A percentile compares a stretch with the other conserved stretches of the same genome.
These are phyloP conservation scores for Madurella mycetomatis DNA, from an alignment of 2,329 filamentous ascomycete species.

Conservation along the genomic window DNA sequence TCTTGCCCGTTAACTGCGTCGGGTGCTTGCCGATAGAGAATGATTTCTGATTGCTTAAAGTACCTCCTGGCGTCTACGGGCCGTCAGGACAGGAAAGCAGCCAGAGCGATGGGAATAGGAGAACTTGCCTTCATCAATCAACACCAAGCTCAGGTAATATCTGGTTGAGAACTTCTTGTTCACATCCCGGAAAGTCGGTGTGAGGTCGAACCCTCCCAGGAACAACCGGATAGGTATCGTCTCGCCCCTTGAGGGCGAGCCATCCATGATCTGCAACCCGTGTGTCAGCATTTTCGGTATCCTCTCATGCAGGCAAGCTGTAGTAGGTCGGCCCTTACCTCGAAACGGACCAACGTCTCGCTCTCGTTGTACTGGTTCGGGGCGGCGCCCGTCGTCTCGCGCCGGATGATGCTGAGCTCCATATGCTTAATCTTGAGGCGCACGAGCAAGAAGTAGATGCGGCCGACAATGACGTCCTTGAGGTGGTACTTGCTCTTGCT, in stretches of 20 bases:
- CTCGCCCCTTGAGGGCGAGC: conserved; percentile 89
- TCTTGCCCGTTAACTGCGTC: conserved; percentile 45
- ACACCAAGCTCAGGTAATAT: conserved; percentile 93
- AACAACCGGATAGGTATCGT: conserved; percentile 97
- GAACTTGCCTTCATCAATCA: conserved; percentile 82
- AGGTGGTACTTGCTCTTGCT: conserved; percentile 99
- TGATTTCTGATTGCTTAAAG: conserved; percentile 99
- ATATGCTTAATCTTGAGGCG: conserved; percentile 99
- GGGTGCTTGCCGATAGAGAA: conserved; percentile 80
- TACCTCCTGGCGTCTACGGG: conserved; percentile 81
- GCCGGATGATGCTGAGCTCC: conserved; percentile 95
- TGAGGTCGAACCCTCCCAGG: conserved; percentile 94
- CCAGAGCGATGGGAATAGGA: background rate
- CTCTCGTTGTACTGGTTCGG: conserved; percentile 99
- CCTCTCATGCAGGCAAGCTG: conserved; percentile 1
- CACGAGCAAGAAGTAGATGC: conserved; percentile 97
- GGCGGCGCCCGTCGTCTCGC: conserved; percentile 92
- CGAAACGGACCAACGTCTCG: conserved; percentile 94
- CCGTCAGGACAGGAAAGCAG: conserved; percentile 12
- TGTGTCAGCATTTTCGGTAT: background rate
- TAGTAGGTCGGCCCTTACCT: conserved; percentile 48
- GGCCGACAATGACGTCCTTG: conserved; percentile 96
- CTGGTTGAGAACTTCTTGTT: conserved; percentile 99
- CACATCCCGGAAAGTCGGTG: conserved; percentile 96
- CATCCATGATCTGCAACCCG: conserved; percentile 80